Percentiles rank a stretch among this genome's conserved stretches.
phyloP scores from a whole-genome alignment of 2,329 filamentous ascomycete species.

The Trichoderma hamatum region DNA sequence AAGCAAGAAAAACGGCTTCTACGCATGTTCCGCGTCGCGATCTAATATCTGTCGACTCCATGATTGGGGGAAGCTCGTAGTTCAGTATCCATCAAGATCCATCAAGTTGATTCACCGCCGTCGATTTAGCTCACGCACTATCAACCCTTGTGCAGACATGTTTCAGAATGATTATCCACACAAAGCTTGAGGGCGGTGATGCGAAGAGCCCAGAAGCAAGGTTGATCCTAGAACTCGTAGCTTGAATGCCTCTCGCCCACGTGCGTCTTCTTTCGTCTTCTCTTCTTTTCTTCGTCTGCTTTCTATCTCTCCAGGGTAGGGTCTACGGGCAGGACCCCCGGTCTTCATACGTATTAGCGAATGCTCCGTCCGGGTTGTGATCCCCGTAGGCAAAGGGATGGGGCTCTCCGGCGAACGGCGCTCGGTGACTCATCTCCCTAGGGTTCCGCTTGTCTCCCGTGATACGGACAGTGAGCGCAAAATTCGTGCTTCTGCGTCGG shows the following conservation, averaged over 20 bases:
- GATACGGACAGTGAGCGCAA: slow-evolving; percentile 17
- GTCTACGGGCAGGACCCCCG: neutral
- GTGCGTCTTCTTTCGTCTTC: neutral
- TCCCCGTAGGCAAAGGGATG: slow-evolving; percentile 20
- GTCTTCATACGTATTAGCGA: neutral
- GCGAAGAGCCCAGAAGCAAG: neutral
- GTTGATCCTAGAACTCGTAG: neutral
- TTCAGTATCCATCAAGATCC: slow-evolving; percentile 22
- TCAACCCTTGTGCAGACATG: slow-evolving; percentile 22
- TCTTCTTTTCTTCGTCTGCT: neutral
- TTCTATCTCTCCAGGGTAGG: slow-evolving; percentile 14
- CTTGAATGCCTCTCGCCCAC: neutral
- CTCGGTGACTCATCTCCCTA: slow-evolving; percentile 26
- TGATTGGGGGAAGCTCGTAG: slow-evolving; percentile 13
- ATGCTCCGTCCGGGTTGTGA: slow-evolving; percentile 16
- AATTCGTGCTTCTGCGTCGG: slow-evolving; percentile 23
- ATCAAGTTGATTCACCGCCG: slow-evolving; percentile 26
- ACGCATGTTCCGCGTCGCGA: slow-evolving; percentile 1
- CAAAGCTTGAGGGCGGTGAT: slow-evolving; percentile 19
- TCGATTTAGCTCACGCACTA: slow-evolving; percentile 20
- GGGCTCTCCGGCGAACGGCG: slow-evolving; percentile 19
- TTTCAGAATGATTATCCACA: slow-evolving; percentile 19
- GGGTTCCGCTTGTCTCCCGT: slow-evolving; percentile 18
- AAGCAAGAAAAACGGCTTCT: slow-evolving; percentile 2
- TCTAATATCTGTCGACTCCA: neutral